Conservation (phyloP, 371 early-diverging fungal species). For the Saksenaea vasiformis region DNA sequence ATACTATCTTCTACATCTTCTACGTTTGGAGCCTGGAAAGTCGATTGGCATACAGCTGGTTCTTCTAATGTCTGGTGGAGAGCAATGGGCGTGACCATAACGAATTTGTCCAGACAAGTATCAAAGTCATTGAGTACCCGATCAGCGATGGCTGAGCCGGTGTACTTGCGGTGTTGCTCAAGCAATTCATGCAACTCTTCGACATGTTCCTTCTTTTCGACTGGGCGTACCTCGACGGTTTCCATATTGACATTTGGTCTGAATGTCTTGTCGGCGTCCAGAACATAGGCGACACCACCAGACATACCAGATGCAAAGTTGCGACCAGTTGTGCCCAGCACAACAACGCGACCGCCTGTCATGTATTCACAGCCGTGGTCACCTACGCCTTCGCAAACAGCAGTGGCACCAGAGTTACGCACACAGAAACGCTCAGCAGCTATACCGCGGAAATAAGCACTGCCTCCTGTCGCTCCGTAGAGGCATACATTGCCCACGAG, state of each 20-base stretch:
- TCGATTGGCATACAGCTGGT: neutral
- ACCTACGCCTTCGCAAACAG: slow-evolving; percentile 94
- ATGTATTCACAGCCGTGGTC: slow-evolving; percentile 98
- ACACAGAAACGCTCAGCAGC: slow-evolving; percentile 96
- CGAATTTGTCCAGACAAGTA: slow-evolving; percentile 56
- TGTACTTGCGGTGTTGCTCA: slow-evolving; percentile 65
- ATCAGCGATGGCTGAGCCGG: slow-evolving; percentile 62
- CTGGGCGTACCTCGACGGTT: slow-evolving; percentile 52
- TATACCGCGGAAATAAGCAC: slow-evolving; percentile 88
- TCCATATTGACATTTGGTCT: slow-evolving; percentile 64
- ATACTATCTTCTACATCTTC: slow-evolving; percentile 81
- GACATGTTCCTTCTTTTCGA: slow-evolving; percentile 67
- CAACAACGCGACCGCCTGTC: slow-evolving; percentile 90
- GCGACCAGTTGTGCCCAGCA: slow-evolving; percentile 86
- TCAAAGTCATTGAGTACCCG: slow-evolving; percentile 41
- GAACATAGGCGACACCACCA: slow-evolving; percentile 91
- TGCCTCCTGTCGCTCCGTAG: slow-evolving; percentile 92
- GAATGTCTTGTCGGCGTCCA: slow-evolving; percentile 66
- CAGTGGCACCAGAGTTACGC: slow-evolving; percentile 92
- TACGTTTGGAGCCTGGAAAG: slow-evolving; percentile 33
- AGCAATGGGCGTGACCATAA: slow-evolving; percentile 83
- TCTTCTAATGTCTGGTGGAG: neutral
- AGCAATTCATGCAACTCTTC: slow-evolving; percentile 63
- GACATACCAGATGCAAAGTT: slow-evolving; percentile 97
- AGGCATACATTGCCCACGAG: slow-evolving; percentile 94